These are phyloP conservation scores for Metarhizium sp. DNA, from an alignment of 2,329 filamentous ascomycete species.

Conservation along the genomic window DNA sequence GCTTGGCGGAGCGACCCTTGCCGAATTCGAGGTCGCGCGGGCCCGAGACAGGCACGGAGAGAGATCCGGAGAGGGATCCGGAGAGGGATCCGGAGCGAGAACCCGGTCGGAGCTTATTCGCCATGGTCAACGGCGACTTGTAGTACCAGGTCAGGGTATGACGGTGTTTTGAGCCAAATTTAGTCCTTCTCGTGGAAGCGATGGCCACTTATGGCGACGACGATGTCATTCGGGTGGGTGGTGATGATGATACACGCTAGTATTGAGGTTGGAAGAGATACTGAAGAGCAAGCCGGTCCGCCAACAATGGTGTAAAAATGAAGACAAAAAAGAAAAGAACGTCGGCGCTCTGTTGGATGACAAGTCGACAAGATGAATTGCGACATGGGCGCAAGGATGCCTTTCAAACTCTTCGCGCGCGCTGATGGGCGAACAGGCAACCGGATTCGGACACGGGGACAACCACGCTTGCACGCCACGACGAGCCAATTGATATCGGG, in stretches of 20 bases:
- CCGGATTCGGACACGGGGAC: not conserved
- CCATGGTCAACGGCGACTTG: slow-evolving; percentile 12
- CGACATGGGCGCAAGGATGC: not conserved
- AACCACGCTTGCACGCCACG: not conserved
- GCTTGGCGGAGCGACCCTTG: slow-evolving; percentile 15
- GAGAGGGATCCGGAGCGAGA: slow-evolving; percentile 2
- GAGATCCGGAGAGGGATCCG: not conserved
- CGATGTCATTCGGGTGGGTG: not conserved
- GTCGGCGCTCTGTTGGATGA: not conserved
- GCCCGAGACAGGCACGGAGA: not conserved
- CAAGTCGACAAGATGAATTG: not conserved
- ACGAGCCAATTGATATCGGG: not conserved
- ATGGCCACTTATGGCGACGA: not conserved
- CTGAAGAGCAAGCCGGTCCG: not conserved
- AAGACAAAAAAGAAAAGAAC: not conserved
- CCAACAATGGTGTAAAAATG: not conserved
- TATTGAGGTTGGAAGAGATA: not conserved
- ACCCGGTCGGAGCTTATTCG: slow-evolving; percentile 12
- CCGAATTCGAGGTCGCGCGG: slow-evolving; percentile 15
- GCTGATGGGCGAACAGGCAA: not conserved
- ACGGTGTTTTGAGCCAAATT: not conserved
- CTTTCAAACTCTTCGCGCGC: not conserved
- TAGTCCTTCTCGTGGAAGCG: not conserved
- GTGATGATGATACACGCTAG: not conserved
- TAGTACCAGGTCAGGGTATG: not conserved